Base-by-base conservation (phyloP, 305 asterid genomes). In the Solanum chacoense region DNA sequence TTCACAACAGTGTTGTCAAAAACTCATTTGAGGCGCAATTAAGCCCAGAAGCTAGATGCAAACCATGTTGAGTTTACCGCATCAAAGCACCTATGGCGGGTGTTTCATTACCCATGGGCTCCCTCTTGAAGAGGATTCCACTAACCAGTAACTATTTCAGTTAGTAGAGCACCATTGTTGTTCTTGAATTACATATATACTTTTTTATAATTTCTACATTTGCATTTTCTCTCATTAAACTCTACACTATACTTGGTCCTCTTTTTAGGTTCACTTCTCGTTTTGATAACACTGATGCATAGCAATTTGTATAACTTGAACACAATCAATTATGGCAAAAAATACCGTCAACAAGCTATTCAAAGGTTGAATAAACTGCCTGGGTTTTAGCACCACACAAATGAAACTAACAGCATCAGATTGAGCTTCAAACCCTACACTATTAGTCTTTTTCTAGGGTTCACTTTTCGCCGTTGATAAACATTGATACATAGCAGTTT, bases 341-440 rank as follows among this genome's bases (percentile, higher is more conserved):
- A 76, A 34, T 1, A 20, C 29, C 3, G 29, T 11, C 84, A 76
- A 0, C 31, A 22, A 75, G 1, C 83, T 75, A 34, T 20, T 35
- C 45, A 75, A 75, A 75, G 26, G 55, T 77, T 37, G 76, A 85
- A 90, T 73, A 71, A 31, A 73, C 0, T 90, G 95, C 98, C 90
- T 97, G 98, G 80, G 98, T 96, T 93, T 95, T 95, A 84, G 98
- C 97, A 86, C 99, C 95, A 87, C 98, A 87, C 98, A 97, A 29
- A 96, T 95, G 89, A 96, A 94, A 92, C 93, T 96, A 83, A 96
- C 96, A 28, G 99, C 98, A 59, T 96, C 98, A 16, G 95, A 91
- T 92, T 97, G 99, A 84, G 98, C 75, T 69, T 69, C 75, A 35
- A 76, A 35, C 29, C 13, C 29, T 20, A 35, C 83, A 76, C 45